Evolutionary conservation across 345 rosid genomes (phyloP).

Genomic region (Pugionium cornutum): DNA sequence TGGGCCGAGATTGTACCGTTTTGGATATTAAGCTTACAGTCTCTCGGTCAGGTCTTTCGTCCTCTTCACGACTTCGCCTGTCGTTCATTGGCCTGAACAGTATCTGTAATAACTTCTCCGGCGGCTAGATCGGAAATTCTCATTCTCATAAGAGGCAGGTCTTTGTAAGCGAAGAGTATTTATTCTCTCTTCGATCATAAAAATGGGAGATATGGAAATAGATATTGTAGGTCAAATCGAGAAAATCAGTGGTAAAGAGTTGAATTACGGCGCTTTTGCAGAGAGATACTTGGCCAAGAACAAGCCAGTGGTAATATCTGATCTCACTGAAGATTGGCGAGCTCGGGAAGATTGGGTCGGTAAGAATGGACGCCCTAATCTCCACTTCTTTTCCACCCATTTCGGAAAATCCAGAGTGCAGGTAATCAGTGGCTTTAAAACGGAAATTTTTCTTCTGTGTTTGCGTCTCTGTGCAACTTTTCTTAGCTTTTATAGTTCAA

Average conservation of each 20-base stretch:
- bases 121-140: constrained; percentile 21
- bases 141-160: neutral
- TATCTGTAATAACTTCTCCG: neutral
- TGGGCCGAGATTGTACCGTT: neutral
- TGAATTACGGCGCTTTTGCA: constrained; percentile 63
- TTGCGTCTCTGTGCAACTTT: neutral
- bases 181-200: too few species aligned
- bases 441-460: neutral
- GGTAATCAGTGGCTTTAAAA: constrained; percentile 44
- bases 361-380: constrained; percentile 56
- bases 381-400: constrained; percentile 59
- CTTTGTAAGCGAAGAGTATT: neutral
- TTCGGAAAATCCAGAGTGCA: constrained; percentile 80
- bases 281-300: constrained; percentile 65
- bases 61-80: neutral
- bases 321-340: constrained; percentile 79
- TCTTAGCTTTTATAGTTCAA: constrained; percentile 1
- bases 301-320: constrained; percentile 70
- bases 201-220: constrained; percentile 49
- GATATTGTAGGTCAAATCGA: constrained; percentile 63
- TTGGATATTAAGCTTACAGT: neutral
- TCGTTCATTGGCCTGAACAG: neutral
- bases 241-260: constrained; percentile 63
- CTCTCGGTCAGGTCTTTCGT: neutral
- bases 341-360: constrained; percentile 81